Conservation (phyloP, 2,329 filamentous ascomycete genomes). For the Aspergillus sclerotialis region DNA sequence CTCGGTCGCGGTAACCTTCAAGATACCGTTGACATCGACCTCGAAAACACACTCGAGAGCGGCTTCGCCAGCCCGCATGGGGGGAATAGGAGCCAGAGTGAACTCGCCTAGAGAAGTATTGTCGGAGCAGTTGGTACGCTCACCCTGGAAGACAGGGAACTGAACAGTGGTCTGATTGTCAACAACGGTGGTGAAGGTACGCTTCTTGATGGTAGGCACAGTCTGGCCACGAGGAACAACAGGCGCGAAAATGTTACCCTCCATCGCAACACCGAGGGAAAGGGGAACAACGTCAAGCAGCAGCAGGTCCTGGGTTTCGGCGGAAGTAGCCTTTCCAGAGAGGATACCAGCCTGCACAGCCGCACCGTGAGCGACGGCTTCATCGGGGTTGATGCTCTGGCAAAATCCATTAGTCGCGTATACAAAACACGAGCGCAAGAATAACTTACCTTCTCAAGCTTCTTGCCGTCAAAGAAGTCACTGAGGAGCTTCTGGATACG, state of each 20-base stretch:
- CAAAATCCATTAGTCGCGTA: slow-evolving; percentile 5
- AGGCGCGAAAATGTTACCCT: slow-evolving; percentile 96
- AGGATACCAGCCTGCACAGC: slow-evolving; percentile 98
- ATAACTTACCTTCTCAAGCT: slow-evolving; percentile 74
- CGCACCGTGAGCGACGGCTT: slow-evolving; percentile 97
- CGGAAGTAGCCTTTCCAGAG: slow-evolving; percentile 93
- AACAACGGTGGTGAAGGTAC: slow-evolving; percentile 71
- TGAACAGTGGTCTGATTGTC: slow-evolving; percentile 71
- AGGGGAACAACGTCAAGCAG: slow-evolving; percentile 94
- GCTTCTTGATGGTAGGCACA: slow-evolving; percentile 75
- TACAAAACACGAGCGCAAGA: not conserved
- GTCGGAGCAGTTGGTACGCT: slow-evolving; percentile 96
- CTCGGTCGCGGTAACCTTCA: slow-evolving; percentile 98
- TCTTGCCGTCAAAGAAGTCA: slow-evolving; percentile 99
- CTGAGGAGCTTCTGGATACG: slow-evolving; percentile 97
- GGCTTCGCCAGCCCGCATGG: slow-evolving; percentile 88
- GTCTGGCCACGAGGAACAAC: slow-evolving; percentile 77
- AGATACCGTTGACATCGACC: slow-evolving; percentile 99
- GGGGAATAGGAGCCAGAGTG: slow-evolving; percentile 79
- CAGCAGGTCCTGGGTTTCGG: slow-evolving; percentile 88
- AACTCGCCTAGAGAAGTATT: slow-evolving; percentile 98
- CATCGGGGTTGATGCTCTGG: slow-evolving; percentile 93
- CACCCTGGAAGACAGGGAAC: slow-evolving; percentile 93
- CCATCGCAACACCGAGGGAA: slow-evolving; percentile 98
- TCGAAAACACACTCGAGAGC: slow-evolving; percentile 98